Base-by-base conservation (phyloP, 441 rosid genomes). In the Gossypium trilobum region DNA sequence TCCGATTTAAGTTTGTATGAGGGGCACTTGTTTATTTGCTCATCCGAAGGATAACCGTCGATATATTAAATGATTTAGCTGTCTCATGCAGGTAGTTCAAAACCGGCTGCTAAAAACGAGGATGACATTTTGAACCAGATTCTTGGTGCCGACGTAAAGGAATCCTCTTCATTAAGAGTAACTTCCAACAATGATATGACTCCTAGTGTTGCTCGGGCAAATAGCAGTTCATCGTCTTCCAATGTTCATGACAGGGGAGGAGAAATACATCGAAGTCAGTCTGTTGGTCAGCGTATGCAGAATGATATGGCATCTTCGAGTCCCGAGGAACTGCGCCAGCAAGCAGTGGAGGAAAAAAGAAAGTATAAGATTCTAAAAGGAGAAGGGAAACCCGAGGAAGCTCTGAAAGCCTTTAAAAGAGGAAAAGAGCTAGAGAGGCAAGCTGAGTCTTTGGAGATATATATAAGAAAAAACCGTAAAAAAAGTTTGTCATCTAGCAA, bases 341-440 rank as follows among this genome's bases (percentile, higher is more conserved):
- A 73, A 70, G 97, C 99, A 17, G 66, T 82, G 31, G 92, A 94
- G 70, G 97, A 90, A 76, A 92, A 88, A 77, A 87, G 79, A 78
- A 88, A 77, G 81, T 85, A 89, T 64, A 94, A 81, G 81, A 67
- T 78, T 73, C 87, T 94, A 50, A 94, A 89, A 87, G 90, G 86
- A 67, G 83, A 88, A 80, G 91, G 94, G 64, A 94, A 90, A 76
- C 82, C 92, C 14, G 96, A 84, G 27, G 97, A 94, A 81, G 99
- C 99, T 70, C 46, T 94, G 56, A 89, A 81, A 79, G 93, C 97
- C 27, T 94, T 86, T 74, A 94, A 94, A 79, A 89, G 94, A 76
- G 97, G 97, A 50, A 95, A 86, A 81, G 96, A 91, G 72, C 97
- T 95, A 36, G 99, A 95, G 85, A 90, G 97, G 75, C 87, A 85